Base-by-base conservation (phyloP, 371 early-diverging fungal species). In the Nematocida minor region DNA sequence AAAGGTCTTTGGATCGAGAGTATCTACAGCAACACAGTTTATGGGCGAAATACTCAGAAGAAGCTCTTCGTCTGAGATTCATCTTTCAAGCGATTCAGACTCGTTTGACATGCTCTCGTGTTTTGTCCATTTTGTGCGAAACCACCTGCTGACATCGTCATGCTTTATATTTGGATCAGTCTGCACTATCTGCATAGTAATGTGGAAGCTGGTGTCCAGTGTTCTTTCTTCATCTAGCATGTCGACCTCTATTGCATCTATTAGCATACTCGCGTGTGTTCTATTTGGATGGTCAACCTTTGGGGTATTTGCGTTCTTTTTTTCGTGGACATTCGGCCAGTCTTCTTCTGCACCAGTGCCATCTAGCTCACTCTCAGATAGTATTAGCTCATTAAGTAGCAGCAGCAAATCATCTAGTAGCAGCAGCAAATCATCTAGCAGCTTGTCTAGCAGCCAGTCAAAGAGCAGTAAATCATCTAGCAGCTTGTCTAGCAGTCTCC, bases 311-410 rank as follows among this genome's bases (percentile, higher is more conserved):
- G 9, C 6, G 9, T 22, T 60, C 22, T 46, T 70, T 34, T 60
- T 63, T 29, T 47, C 42, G 11, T 70, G 71, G 71, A 53, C 47
- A 18, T n/a, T 70, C 9, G 71, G 71, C 1, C 46, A 70, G 41
- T 32, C 34, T 14, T 1, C 9, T 27, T 22, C 7, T 7, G 46
- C 14, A 20, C 14, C 14, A 14, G 14, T 1, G 14, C 14, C 25
- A 25, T 54, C 29, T 54, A n/a, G n/a, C 14, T 54, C 54, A 22
- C 25, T 25, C 14, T 16, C 16, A 7, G 34, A 22, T 2, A 34
- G 57, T 0, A 16, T 14, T 51, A 51, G 51, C 16, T 1, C 11
- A 14, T 57, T 36, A 1, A 57, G 57, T 22, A 57, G n/a, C 14
- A 54, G 54, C 54, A 54, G 54, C 54, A 29, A 25, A 0, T 25